These are phyloP conservation scores for Leccinum broughii DNA, from an alignment of 768 basidiomycete species.

Conservation along the genomic window DNA sequence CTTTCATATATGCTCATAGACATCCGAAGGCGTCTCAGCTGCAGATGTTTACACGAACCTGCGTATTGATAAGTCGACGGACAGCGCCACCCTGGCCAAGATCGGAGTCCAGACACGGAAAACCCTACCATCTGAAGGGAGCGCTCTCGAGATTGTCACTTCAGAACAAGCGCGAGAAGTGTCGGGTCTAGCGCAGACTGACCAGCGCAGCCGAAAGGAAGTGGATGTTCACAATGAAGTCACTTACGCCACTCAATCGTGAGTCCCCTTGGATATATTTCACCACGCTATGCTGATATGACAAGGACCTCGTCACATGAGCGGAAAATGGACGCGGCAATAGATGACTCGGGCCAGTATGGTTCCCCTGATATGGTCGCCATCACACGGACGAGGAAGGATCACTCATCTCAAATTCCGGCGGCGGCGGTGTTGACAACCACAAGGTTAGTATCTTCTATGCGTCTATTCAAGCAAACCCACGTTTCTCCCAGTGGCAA, in stretches of 20 bases:
- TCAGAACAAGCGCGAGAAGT: neutral
- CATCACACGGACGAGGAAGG: neutral
- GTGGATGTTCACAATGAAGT: neutral
- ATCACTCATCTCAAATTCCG: neutral
- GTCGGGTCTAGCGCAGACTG: neutral
- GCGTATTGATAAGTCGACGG: neutral
- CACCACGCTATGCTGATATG: neutral
- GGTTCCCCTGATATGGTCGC: neutral
- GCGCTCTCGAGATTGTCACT: neutral
- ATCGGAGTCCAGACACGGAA: neutral
- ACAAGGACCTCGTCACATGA: conserved; percentile 1
- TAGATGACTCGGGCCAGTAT: neutral
- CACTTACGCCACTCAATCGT: neutral
- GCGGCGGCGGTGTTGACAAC: neutral
- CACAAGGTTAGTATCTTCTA: neutral
- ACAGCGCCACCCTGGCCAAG: neutral
- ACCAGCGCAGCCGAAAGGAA: neutral
- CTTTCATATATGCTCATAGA: neutral
- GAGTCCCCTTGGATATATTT: neutral
- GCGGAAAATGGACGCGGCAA: neutral
- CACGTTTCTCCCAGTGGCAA: conserved; percentile 1
- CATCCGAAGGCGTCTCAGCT: neutral
- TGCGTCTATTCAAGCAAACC: neutral
- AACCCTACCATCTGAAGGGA: neutral
- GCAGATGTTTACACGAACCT: neutral